Conservation (phyloP, 2,329 filamentous ascomycete species). For the Fusarium secorum region DNA sequence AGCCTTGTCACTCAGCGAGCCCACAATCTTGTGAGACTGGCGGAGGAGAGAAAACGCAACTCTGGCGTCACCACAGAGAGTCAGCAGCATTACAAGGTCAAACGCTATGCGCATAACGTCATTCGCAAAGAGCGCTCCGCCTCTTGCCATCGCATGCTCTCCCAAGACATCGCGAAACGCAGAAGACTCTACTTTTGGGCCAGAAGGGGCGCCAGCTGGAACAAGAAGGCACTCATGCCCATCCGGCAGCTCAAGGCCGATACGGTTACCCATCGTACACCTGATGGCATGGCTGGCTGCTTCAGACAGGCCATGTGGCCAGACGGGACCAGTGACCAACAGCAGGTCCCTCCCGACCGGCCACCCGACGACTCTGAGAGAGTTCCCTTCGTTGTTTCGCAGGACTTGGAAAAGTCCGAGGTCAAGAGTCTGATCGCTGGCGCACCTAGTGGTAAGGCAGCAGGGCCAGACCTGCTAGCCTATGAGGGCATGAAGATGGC, state of each 20-base stretch:
- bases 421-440: neutral
- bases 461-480: neutral
- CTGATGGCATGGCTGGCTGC: neutral
- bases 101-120: neutral
- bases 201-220: neutral
- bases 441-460: neutral
- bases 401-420: neutral
- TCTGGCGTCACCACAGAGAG: neutral
- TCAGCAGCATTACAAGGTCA: neutral
- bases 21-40: neutral
- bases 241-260: neutral
- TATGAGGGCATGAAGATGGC: constrained; percentile 7
- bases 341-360: neutral
- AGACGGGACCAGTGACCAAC: neutral
- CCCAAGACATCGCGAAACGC: neutral
- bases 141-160: neutral
- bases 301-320: neutral
- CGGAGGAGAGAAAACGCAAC: neutral
- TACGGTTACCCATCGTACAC: neutral
- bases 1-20: neutral
- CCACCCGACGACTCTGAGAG: neutral
- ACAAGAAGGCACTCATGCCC: neutral
- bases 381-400: neutral
- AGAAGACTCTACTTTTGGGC: neutral
- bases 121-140: neutral